Evolutionary conservation across 2,329 filamentous ascomycete species (phyloP).

Genomic region (Akanthomyces uredinophilus): DNA sequence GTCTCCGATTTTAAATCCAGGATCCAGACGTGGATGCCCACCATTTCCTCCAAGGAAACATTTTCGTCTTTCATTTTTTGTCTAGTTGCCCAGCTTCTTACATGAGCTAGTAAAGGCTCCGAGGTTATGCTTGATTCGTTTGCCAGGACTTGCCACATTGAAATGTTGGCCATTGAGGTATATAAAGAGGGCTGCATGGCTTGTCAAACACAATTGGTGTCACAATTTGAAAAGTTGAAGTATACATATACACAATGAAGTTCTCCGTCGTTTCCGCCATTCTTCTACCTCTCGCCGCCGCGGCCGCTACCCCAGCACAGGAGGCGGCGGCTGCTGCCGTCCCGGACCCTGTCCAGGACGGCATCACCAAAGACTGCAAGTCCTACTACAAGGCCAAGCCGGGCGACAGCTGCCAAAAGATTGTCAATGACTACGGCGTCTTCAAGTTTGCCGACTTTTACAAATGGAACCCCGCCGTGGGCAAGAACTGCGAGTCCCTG

Average conservation of each 20-base stretch:
- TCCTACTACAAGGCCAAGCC: constrained; percentile 12
- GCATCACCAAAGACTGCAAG: constrained; percentile 10
- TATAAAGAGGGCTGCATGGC: not conserved
- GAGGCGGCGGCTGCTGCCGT: not conserved
- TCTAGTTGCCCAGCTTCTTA: not conserved
- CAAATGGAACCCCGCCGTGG: constrained; percentile 11
- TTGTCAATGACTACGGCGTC: not conserved
- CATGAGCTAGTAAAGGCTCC: not conserved
- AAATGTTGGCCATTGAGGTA: not conserved
- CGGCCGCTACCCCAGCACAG: not conserved
- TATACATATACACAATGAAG: not conserved
- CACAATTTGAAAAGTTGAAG: too few relatives aligned
- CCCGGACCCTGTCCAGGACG: constrained; percentile 2
- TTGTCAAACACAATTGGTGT: not conserved
- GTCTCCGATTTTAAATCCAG: not conserved
- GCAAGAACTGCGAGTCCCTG: constrained; percentile 7
- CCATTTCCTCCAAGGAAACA: not conserved
- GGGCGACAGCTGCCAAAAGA: constrained; percentile 13
- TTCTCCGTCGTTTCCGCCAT: not conserved
- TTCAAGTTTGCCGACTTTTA: not conserved
- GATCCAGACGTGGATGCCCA: not conserved
- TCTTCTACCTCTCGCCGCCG: not conserved
- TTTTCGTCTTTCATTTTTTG: not conserved
- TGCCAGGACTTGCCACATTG: not conserved
- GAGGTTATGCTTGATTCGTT: not conserved